Conservation (phyloP, 2,329 filamentous ascomycete species). For the Periglandula ipomoeae region DNA sequence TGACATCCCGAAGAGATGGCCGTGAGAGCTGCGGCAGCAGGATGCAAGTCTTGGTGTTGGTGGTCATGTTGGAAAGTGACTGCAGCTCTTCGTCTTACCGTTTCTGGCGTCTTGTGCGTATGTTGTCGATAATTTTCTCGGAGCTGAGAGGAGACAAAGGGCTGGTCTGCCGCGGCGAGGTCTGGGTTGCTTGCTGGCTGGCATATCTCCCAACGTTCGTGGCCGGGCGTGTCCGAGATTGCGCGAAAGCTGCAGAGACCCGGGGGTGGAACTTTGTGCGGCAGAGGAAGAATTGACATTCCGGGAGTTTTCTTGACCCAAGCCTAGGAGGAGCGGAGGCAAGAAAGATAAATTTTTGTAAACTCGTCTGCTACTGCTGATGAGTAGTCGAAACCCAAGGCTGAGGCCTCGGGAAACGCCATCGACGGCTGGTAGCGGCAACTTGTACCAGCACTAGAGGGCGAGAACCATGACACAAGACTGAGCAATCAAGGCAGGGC, state of each 20-base stretch:
- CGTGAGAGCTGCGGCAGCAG: background rate
- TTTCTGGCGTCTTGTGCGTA: background rate
- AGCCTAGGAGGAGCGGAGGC: background rate
- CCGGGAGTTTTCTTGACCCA: background rate
- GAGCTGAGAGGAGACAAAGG: background rate
- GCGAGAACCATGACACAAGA: no score
- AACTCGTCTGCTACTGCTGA: no score
- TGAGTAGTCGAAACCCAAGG: background rate
- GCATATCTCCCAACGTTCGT: background rate
- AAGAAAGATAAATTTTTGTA: background rate
- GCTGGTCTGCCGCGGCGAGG: background rate
- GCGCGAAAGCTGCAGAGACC: background rate
- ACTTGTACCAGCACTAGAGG: no score
- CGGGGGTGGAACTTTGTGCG: background rate
- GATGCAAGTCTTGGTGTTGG: background rate
- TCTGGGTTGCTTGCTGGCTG: background rate
- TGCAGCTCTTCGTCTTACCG: background rate
- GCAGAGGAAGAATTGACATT: background rate
- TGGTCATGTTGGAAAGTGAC: background rate
- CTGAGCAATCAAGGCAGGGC: no score
- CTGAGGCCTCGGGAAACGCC: no score
- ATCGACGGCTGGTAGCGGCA: background rate
- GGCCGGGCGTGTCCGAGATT: background rate
- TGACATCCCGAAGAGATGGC: slow-evolving; percentile 10
- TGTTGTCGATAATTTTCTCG: background rate